phyloP scores from a whole-genome alignment of 2,329 filamentous ascomycete genomes.

The Davidsoniella eucalypti region DNA sequence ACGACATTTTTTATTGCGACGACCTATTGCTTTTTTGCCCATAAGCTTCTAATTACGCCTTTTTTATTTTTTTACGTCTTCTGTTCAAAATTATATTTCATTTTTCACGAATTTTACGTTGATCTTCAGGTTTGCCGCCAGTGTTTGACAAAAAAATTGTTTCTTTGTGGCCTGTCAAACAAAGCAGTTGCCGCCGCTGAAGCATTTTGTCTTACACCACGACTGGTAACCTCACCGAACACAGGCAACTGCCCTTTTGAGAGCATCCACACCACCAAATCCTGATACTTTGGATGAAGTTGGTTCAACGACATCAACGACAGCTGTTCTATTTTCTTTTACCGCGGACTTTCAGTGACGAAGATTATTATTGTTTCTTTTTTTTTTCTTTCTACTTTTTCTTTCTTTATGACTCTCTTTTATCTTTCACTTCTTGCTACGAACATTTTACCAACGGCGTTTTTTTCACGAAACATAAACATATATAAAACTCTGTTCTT shows the following conservation, averaged over 20 bases:
- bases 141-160: background rate
- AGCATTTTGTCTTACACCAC: background rate
- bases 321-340: no score
- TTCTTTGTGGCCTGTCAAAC: background rate
- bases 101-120: background rate
- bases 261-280: background rate
- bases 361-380: background rate
- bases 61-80: background rate
- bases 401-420: background rate
- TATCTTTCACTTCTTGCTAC: slow-evolving; percentile 5
- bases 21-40: background rate
- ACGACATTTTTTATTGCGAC: background rate
- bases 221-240: background rate
- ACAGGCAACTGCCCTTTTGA: background rate
- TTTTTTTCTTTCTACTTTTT: slow-evolving; percentile 1
- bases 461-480: background rate
- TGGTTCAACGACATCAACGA: background rate
- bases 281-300: no score
- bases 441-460: background rate
- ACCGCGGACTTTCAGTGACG: no score
- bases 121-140: background rate
- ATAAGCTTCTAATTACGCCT: background rate
- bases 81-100: background rate
- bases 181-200: background rate
- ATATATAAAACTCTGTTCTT: background rate